Evolutionary conservation across 768 basidiomycete species (phyloP).

Genomic region (Naganishia randhawae): DNA sequence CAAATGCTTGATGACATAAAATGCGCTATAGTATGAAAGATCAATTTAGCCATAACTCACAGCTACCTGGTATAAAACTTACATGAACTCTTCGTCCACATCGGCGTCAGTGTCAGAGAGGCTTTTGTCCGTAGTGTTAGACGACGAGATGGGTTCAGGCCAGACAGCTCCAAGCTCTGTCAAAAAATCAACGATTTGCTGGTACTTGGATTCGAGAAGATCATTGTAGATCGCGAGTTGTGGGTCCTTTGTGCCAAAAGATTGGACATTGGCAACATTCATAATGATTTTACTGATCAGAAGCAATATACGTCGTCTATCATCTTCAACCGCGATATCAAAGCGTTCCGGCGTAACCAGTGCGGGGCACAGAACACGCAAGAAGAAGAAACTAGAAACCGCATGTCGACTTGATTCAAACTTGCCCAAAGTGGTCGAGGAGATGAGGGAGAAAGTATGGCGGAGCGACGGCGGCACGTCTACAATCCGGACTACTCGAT

Average conservation of each 20-base stretch:
- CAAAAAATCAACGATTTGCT: conserved; percentile 43
- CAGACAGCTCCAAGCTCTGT: conserved; percentile 38
- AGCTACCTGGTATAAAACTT: conserved; percentile 23
- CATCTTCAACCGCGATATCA: conserved; percentile 70
- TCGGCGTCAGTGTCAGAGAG: neutral
- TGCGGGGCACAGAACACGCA: conserved; percentile 89
- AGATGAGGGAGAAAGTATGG: conserved; percentile 19
- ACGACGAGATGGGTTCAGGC: neutral
- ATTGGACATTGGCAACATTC: conserved; percentile 87
- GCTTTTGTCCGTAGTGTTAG: neutral
- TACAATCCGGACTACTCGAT: conserved; percentile 33
- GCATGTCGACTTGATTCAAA: conserved; percentile 47
- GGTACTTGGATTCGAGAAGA: conserved; percentile 55
- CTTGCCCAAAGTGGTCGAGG: conserved; percentile 17
- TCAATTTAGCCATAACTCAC: neutral
- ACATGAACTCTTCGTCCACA: conserved; percentile 19
- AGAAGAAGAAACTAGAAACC: conserved; percentile 76
- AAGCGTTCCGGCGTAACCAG: conserved; percentile 79
- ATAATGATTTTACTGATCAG: conserved; percentile 87
- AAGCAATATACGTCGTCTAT: conserved; percentile 72
- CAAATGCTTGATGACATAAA: conserved; percentile 36
- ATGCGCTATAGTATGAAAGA: conserved; percentile 25
- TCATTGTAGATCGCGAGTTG: conserved; percentile 77
- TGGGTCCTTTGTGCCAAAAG: conserved; percentile 77
- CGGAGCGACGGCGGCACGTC: conserved; percentile 19